Conservation (phyloP, 73 alveolate species). For the Durusdinium trenchii region DNA sequence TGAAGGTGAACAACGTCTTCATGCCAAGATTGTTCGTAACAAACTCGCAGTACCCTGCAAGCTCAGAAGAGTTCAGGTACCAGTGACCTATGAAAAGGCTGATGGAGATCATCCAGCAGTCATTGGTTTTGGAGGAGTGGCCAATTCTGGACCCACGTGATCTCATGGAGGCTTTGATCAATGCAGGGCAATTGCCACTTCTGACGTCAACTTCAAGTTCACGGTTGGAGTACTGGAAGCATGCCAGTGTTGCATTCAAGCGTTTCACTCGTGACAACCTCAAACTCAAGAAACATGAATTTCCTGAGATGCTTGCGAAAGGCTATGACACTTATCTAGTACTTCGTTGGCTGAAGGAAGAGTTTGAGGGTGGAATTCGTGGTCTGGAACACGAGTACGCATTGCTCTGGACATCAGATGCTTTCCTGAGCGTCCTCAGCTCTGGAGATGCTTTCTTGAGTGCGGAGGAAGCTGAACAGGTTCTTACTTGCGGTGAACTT, state of each 20-base stretch:
- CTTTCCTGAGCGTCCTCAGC: background rate
- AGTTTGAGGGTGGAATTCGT: background rate
- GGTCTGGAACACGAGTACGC: background rate
- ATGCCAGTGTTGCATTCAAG: background rate
- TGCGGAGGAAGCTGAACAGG: background rate
- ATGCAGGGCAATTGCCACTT: background rate
- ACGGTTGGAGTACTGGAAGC: background rate
- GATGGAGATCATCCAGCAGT: background rate
- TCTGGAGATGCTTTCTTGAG: background rate
- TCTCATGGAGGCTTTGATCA: background rate
- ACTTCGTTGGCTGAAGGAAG: background rate
- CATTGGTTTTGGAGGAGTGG: background rate
- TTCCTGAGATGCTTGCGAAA: background rate
- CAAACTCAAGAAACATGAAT: background rate
- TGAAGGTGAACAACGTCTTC: background rate
- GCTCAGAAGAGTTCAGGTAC: background rate
- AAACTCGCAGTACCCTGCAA: background rate
- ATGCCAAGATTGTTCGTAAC: background rate
- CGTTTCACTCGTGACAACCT: background rate
- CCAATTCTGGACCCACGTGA: background rate
- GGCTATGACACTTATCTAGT: background rate
- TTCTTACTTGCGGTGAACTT: background rate
- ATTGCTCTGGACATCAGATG: background rate
- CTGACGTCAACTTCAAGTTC: background rate
- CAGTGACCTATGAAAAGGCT: background rate